Base-by-base conservation (phyloP, 805 yeast genomes). In the Geotrichum ghanense region DNA sequence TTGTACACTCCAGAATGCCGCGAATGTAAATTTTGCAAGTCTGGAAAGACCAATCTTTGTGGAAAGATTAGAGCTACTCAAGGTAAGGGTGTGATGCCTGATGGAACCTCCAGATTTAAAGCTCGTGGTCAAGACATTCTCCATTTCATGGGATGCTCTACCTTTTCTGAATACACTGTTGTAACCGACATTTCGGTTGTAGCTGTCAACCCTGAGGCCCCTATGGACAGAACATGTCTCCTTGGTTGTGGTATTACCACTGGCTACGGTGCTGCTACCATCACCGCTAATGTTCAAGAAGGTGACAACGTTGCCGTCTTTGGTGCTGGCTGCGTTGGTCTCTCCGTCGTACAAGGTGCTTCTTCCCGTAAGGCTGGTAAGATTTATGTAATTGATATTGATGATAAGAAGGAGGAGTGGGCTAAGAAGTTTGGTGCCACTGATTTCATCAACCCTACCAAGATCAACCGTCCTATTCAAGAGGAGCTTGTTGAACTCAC, bases 181-280 rank as follows among this genome's bases (percentile, higher is more conserved):
- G 95, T 92, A 41, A 95, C 97, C 41, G 97, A 92, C 64, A 92
- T 92, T 50, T 88, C 97, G 10, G 86, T 92, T 42, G 98, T 89
- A 49, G 92, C 95, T 16, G 86, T 92, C 54, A 79, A 87, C 65
- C 81, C 82, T 49, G 67, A 76, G 54, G 97, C 95, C 50, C 83
- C 86, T 51, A 73, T 80, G 64, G 95, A 86, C 61, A 78, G 82
- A 62, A 83, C 89, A 34, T 88, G 97, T 72, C 70, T 94, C 65
- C 76, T 94, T 58, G 99, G 98, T 44, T 92, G 98, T 67, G 98
- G 98, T 73, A 85, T 92, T 60, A 92, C 98, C 46, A 92, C 98
- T 45, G 98, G 98, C 53, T 85, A 85, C 63, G 98, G 99, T 67
- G 95, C 97, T 45, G 98, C 97, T 46, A 76, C 84, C 57, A 85